Conservation (phyloP, 2,329 filamentous ascomycete species). For the Neonectria coccinea region DNA sequence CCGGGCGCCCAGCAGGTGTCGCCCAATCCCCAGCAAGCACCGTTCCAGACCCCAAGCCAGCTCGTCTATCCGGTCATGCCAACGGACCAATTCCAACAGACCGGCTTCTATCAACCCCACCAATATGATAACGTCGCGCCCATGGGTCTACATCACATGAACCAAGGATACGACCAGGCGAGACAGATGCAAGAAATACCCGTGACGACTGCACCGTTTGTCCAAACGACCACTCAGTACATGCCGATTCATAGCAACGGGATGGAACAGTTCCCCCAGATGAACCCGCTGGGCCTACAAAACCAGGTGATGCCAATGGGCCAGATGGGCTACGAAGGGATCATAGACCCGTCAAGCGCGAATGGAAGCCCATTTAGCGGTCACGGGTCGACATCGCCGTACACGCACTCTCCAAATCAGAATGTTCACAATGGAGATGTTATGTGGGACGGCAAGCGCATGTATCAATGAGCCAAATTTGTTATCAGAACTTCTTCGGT, state of each 20-base stretch:
- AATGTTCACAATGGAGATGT: conserved; percentile 40
- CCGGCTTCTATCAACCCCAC: conserved; percentile 41
- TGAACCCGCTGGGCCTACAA: conserved; percentile 51
- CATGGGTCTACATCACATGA: conserved; percentile 44
- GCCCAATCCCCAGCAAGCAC: conserved; percentile 35
- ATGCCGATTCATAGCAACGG: conserved; percentile 43
- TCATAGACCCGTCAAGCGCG: conserved; percentile 49
- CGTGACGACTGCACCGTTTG: conserved; percentile 41
- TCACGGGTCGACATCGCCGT: conserved; percentile 52
- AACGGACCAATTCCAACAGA: conserved; percentile 41
- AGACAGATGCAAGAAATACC: conserved; percentile 44
- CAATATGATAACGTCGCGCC: conserved; percentile 45
- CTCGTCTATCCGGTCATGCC: conserved; percentile 46
- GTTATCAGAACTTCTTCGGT: not conserved
- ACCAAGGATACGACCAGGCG: conserved; percentile 40
- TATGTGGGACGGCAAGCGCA: conserved; percentile 43
- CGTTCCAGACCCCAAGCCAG: conserved; percentile 36
- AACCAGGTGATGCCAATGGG: conserved; percentile 43
- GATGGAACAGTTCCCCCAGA: conserved; percentile 49
- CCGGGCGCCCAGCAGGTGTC: conserved; percentile 35
- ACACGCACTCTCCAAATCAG: conserved; percentile 50
- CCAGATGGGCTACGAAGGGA: conserved; percentile 48
- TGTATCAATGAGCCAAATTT: conserved; percentile 25
- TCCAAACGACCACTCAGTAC: conserved; percentile 39
- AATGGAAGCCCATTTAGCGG: conserved; percentile 53